These are phyloP conservation scores for Combretum micranthum DNA, from an alignment of 345 rosid genomes.

Conservation along the genomic window DNA sequence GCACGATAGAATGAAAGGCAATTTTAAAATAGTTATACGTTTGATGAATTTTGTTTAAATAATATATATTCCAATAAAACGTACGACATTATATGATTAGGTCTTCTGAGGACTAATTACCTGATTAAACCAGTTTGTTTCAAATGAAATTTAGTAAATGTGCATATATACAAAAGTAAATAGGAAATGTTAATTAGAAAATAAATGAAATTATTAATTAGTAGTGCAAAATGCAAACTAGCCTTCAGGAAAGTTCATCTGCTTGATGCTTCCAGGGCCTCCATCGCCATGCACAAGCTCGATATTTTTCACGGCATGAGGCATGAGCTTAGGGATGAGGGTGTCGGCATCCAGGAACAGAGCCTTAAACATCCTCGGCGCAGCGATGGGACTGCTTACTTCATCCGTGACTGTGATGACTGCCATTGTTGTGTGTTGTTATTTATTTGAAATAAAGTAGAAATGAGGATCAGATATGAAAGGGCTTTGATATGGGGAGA, in stretches of 20 bases:
- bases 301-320: constrained; percentile 21
- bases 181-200: background rate
- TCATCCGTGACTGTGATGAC: constrained; percentile 19
- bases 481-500: no score
- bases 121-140: no score
- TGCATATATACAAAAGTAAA: background rate
- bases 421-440: constrained; percentile 10
- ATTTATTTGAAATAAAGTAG: background rate
- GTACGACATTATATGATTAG: no score
- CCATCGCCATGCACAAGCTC: constrained; percentile 36
- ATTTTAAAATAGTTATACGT: no score
- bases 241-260: constrained; percentile 21
- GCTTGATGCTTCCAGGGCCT: constrained; percentile 37
- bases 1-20: no score
- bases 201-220: background rate
- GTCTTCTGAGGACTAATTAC: no score
- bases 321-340: constrained; percentile 28
- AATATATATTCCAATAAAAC: no score
- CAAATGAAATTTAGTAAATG: no score
- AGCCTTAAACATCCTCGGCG: constrained; percentile 28
- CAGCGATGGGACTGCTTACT: constrained; percentile 13
- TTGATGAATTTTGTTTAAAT: no score
- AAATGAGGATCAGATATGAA: background rate
- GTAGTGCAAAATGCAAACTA: background rate
- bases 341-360: constrained; percentile 16